Percentiles rank a stretch among this genome's conserved stretches.
Evolutionary conservation across 2,329 filamentous ascomycete genomes (phyloP).

Genomic region (Sarocladium kiliense): DNA sequence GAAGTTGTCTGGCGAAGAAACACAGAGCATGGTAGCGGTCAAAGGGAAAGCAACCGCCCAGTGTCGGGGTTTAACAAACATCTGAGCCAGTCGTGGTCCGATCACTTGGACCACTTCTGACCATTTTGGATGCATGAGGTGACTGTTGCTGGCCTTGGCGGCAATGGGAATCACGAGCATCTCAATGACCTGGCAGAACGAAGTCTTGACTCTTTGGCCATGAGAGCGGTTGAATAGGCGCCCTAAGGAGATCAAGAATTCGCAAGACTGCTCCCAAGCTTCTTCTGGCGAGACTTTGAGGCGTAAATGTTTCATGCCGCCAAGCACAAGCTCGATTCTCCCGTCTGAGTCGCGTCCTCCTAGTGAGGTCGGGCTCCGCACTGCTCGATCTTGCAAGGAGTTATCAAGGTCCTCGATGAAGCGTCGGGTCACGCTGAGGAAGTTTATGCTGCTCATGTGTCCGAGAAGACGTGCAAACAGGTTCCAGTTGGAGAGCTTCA

Average conservation of each 20-base stretch:
- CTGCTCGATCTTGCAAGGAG: constrained; percentile 67
- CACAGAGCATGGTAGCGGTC: constrained; percentile 80
- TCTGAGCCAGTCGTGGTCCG: constrained; percentile 71
- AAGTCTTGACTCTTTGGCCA: constrained; percentile 84
- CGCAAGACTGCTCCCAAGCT: constrained; percentile 80
- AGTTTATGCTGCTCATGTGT: constrained; percentile 94
- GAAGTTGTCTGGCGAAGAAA: constrained; percentile 80
- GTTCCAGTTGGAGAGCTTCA: constrained; percentile 92
- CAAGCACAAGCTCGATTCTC: constrained; percentile 79
- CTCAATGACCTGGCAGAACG: constrained; percentile 89
- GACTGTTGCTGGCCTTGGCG: constrained; percentile 67
- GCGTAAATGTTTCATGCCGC: constrained; percentile 85
- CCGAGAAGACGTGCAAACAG: constrained; percentile 89
- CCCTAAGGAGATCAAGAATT: constrained; percentile 78
- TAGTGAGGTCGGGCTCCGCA: constrained; percentile 54
- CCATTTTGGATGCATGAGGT: constrained; percentile 81
- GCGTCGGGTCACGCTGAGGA: constrained; percentile 73
- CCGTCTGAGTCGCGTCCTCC: constrained; percentile 66
- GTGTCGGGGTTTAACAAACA: constrained; percentile 87
- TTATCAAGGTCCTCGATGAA: constrained; percentile 78
- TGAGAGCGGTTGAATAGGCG: constrained; percentile 80
- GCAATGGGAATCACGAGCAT: constrained; percentile 83
- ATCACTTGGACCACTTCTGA: constrained; percentile 75
- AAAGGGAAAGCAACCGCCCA: constrained; percentile 87
- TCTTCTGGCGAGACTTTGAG: constrained; percentile 69